phyloP scores from a whole-genome alignment of 2,329 filamentous ascomycete genomes.

The Epichloe baconii region DNA sequence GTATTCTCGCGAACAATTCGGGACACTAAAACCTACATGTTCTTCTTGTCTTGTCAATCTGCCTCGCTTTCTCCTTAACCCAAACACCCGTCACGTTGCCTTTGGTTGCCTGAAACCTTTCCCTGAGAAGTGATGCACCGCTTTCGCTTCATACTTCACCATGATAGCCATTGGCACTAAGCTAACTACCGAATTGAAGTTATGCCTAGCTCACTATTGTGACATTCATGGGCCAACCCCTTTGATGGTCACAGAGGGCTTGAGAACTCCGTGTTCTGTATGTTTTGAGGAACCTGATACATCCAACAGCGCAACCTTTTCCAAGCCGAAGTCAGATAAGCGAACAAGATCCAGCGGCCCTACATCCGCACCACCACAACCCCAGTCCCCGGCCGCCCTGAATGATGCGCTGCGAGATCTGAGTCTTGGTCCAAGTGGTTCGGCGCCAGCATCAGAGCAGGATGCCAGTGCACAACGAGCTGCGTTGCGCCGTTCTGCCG shows the following conservation, averaged over 20 bases:
- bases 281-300: conserved; percentile 35
- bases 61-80: not conserved
- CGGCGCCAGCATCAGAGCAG: conserved; percentile 30
- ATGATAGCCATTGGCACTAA: conserved; percentile 16
- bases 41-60: not conserved
- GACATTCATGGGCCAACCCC: conserved; percentile 57
- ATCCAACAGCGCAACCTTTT: not conserved
- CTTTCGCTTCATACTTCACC: not conserved
- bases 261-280: conserved; percentile 45
- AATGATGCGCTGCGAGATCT: conserved; percentile 36
- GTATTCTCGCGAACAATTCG: not conserved
- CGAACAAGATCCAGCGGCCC: conserved; percentile 29
- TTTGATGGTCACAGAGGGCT: conserved; percentile 55
- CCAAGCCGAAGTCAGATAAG: conserved; percentile 15
- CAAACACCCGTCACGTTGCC: not conserved
- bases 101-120: not conserved
- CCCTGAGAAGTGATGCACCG: not conserved
- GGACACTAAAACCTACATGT: not conserved
- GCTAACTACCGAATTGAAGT: conserved; percentile 34
- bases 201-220: conserved; percentile 59
- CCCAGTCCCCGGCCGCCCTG: conserved; percentile 24
- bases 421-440: conserved; percentile 31
- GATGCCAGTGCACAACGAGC: conserved; percentile 31
- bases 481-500: conserved; percentile 27
- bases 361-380: conserved; percentile 19